Evolutionary conservation across 164 flowering plant genomes (phyloP).

Genomic region (Stephania japonica): DNA sequence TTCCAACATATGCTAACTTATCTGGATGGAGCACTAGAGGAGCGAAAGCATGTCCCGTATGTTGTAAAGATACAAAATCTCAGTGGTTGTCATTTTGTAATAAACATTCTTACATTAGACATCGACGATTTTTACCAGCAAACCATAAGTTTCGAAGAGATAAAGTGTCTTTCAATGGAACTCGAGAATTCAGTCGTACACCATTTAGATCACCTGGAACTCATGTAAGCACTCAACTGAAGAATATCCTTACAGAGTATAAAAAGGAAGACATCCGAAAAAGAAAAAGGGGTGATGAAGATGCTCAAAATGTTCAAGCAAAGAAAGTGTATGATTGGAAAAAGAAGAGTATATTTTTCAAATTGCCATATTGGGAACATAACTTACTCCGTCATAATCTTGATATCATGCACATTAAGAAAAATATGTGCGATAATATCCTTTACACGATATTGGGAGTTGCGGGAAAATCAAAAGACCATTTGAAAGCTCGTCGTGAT

Average conservation of each 20-base stretch:
- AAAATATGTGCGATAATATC: neutral
- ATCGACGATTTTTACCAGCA: neutral
- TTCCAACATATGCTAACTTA: neutral
- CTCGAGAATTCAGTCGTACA: neutral
- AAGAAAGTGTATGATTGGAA: neutral
- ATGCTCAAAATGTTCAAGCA: neutral
- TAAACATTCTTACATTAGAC: neutral
- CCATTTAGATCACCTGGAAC: neutral
- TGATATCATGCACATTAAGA: neutral
- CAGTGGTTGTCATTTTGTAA: neutral
- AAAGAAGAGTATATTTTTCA: neutral
- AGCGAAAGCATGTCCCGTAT: neutral
- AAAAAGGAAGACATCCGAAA: neutral
- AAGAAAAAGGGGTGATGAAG: neutral
- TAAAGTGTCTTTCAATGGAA: neutral
- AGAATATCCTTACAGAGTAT: neutral
- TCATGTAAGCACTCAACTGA: neutral
- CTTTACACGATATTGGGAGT: neutral
- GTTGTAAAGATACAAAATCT: neutral
- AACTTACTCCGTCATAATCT: neutral
- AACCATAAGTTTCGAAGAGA: neutral
- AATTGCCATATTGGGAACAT: neutral
- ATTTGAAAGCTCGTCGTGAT: neutral
- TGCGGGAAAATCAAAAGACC: neutral
- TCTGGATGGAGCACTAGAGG: neutral